phyloP scores from a whole-genome alignment of 2,329 filamentous ascomycete genomes.

The Colletotrichum higginsianum region DNA sequence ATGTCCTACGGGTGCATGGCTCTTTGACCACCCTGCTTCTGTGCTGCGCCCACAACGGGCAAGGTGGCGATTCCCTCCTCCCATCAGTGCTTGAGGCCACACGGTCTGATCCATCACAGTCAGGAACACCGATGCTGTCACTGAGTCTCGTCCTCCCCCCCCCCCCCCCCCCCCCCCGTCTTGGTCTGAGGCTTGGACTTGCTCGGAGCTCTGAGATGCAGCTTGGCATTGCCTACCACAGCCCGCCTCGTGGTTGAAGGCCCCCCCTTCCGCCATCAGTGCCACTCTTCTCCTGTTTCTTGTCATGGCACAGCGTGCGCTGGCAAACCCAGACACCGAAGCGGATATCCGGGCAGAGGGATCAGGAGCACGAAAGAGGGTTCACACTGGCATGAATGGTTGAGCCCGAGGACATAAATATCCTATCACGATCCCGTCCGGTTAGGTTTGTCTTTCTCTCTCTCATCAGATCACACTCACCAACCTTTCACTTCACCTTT shows the following conservation, averaged over 20 bases:
- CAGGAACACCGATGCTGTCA: constrained; percentile 35
- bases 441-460: not conserved
- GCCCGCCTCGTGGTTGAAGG: constrained; percentile 21
- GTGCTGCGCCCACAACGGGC: constrained; percentile 27
- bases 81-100: not conserved
- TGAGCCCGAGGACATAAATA: constrained; percentile 38
- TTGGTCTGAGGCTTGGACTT: constrained; percentile 40
- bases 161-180: not conserved
- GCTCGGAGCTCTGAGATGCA: constrained; percentile 39
- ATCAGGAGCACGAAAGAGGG: constrained; percentile 1
- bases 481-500: constrained; percentile 37
- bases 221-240: constrained; percentile 38
- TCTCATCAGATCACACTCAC: constrained; percentile 38
- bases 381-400: constrained; percentile 25
- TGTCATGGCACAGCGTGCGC: constrained; percentile 29
- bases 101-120: not conserved
- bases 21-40: constrained; percentile 34
- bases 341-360: constrained; percentile 36
- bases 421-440: constrained; percentile 40
- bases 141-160: constrained; percentile 1
- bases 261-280: constrained; percentile 22
- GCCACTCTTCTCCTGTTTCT: constrained; percentile 12
- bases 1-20: constrained; percentile 21
- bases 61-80: not conserved
- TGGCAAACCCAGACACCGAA: constrained; percentile 11